Conservation (phyloP, 306 rosid genomes). For the Cucurbita argyrosperma region DNA sequence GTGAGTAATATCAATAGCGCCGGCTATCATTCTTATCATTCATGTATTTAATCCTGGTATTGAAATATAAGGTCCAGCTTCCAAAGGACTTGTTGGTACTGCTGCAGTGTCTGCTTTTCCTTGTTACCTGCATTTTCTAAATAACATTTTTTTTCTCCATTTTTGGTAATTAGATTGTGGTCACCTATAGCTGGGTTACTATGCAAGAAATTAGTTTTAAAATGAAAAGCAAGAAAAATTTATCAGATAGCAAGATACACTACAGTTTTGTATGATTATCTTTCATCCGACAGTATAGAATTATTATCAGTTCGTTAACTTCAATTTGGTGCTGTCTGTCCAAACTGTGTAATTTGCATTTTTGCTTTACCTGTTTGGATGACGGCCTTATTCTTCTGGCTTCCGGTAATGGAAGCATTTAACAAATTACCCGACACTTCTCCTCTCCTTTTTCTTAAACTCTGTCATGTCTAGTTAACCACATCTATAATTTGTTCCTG, state of each 20-base stretch:
- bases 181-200: no score
- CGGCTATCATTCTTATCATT: background rate
- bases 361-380: background rate
- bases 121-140: background rate
- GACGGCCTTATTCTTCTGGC: background rate
- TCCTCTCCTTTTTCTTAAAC: background rate
- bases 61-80: background rate
- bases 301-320: no score
- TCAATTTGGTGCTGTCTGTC: background rate
- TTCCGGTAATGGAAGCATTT: background rate
- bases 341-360: background rate
- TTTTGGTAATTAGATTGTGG: no score
- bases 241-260: no score
- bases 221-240: no score
- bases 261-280: no score
- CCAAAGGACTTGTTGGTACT: background rate
- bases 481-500: background rate
- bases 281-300: no score
- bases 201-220: no score
- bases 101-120: background rate
- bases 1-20: conserved; percentile 20
- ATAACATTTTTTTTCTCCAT: background rate
- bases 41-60: background rate
- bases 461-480: background rate
- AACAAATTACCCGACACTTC: background rate